A percentile compares a stretch with the other conserved stretches of the same genome.
Evolutionary conservation across 2,329 filamentous ascomycete species (phyloP).

Genomic region (Cadophora sp.): DNA sequence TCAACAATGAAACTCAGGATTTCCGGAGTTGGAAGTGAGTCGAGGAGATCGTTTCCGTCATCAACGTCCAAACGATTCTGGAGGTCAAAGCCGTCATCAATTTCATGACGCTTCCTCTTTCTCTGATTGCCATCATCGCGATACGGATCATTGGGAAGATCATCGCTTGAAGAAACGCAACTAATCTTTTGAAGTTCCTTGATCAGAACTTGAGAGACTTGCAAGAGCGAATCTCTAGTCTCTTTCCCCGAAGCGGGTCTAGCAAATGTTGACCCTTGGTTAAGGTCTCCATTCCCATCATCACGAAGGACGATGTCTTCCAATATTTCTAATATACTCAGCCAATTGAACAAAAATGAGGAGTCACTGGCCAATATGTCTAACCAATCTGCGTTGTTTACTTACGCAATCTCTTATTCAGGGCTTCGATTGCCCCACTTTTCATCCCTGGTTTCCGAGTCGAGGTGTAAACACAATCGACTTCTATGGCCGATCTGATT

Average conservation of each 20-base stretch:
- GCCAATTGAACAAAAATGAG: background rate
- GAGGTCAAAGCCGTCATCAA: background rate
- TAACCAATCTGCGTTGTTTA: background rate
- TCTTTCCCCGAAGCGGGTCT: background rate
- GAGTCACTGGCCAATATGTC: background rate
- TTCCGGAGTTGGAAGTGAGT: conserved; percentile 19
- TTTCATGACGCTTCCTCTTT: conserved; percentile 9
- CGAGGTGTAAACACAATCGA: conserved; percentile 45
- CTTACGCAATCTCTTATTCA: conserved; percentile 47
- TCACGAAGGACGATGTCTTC: conserved; percentile 24
- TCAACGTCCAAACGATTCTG: background rate
- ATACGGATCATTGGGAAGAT: background rate
- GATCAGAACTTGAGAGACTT: conserved; percentile 13
- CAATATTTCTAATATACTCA: conserved; percentile 20
- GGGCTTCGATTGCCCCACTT: conserved; percentile 47
- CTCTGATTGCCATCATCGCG: background rate
- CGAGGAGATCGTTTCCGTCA: conserved; percentile 12
- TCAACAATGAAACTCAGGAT: conserved; percentile 29
- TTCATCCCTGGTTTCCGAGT: conserved; percentile 49
- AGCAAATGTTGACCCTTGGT: background rate
- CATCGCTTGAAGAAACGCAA: background rate
- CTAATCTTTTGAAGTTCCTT: conserved; percentile 15
- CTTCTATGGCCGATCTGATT: conserved; percentile 18
- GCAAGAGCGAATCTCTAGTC: background rate
- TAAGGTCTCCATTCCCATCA: conserved; percentile 18